These are phyloP conservation scores for Escovopsis sp. DNA, from an alignment of 2,329 filamentous ascomycete genomes.

Conservation along the genomic window DNA sequence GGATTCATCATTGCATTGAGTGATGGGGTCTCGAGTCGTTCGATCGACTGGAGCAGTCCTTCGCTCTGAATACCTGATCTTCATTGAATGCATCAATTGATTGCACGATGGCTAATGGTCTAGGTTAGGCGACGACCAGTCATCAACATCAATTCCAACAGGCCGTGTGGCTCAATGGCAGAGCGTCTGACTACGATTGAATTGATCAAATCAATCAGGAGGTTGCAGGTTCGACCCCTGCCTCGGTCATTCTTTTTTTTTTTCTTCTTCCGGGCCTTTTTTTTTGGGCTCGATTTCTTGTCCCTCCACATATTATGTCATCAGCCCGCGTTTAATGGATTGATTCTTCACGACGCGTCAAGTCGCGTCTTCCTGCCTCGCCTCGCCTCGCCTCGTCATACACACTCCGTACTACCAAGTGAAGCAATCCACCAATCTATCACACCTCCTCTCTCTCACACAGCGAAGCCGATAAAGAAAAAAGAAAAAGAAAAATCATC, in stretches of 20 bases:
- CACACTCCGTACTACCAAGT: too few relatives aligned
- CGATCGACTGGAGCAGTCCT: too few relatives aligned
- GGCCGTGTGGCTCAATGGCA: slow-evolving; percentile 25
- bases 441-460: not conserved
- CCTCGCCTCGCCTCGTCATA: too few relatives aligned
- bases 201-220: not conserved
- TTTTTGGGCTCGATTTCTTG: not conserved
- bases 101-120: too few relatives aligned
- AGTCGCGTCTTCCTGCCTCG: slow-evolving; percentile 23
- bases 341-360: slow-evolving; percentile 15
- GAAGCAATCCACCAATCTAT: slow-evolving; percentile 1
- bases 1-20: too few relatives aligned
- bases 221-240: slow-evolving; percentile 1
- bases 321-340: slow-evolving; percentile 5
- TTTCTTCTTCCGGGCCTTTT: slow-evolving; percentile 5
- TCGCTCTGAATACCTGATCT: too few relatives aligned
- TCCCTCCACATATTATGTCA: too few relatives aligned
- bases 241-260: not conserved
- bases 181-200: slow-evolving; percentile 28
- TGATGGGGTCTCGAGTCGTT: too few relatives aligned
- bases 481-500: too few relatives aligned
- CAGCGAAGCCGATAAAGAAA: not conserved
- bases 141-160: too few relatives aligned
- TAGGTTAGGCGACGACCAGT: too few relatives aligned
- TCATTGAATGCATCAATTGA: too few relatives aligned